Percentiles rank a stretch among this genome's conserved stretches.
Conservation (phyloP, 169 alveolate genomes). For the Cyclospora cayetanensis region DNA sequence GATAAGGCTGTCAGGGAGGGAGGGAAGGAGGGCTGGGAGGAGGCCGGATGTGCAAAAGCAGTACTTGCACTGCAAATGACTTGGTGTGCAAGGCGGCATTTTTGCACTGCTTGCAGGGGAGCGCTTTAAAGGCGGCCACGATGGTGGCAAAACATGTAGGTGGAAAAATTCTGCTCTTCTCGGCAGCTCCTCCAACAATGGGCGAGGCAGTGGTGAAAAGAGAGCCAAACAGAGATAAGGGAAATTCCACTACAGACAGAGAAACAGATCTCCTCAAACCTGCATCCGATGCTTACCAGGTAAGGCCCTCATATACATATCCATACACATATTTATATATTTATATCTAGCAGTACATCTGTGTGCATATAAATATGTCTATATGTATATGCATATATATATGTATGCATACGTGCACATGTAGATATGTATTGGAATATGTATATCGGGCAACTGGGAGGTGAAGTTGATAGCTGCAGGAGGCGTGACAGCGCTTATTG, state of each 20-base stretch:
- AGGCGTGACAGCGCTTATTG: too few relatives aligned
- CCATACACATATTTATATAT: not conserved
- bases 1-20: too few relatives aligned
- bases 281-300: conserved; percentile 78
- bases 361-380: not conserved
- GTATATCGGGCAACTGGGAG: too few relatives aligned
- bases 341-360: not conserved
- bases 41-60: too few relatives aligned
- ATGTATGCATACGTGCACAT: too few relatives aligned
- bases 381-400: not conserved
- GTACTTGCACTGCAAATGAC: too few relatives aligned
- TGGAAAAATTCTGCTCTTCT: conserved; percentile 91
- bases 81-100: too few relatives aligned
- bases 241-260: conserved; percentile 74
- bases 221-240: conserved; percentile 72
- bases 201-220: conserved; percentile 79
- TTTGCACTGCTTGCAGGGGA: conserved; percentile 80
- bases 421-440: too few relatives aligned
- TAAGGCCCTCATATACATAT: not conserved
- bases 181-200: conserved; percentile 83
- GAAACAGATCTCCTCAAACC: conserved; percentile 84
- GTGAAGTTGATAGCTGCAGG: too few relatives aligned
- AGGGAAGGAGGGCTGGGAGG: too few relatives aligned
- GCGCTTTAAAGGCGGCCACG: conserved; percentile 92
- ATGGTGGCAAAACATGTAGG: conserved; percentile 94